Base-by-base conservation (phyloP, 2,329 filamentous ascomycete species). In the Parafenestella ontariensis region DNA sequence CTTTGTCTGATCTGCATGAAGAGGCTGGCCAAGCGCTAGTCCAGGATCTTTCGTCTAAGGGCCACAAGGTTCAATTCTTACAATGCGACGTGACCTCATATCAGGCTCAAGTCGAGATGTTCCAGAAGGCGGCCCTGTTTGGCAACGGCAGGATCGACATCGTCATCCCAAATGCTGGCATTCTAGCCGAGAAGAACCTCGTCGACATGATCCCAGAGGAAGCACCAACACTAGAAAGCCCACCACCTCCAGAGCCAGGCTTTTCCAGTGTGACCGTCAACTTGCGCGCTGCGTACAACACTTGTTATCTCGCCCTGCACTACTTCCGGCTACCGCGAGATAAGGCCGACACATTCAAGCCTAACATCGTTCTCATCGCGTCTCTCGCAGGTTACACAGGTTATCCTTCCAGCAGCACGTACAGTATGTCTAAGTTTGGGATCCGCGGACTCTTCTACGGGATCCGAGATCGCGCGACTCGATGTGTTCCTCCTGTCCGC, bases 41-140 rank as follows among this genome's bases (percentile, higher is more conserved):
- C 7, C 40, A 47, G 15, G 49, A 61, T 1, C 50, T 71, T 5
- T 50, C 41, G 10, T 51, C 49, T 17, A 55, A 56, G 31, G 64
- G 65, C 2, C 45, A 50, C 45, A 60, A 54, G 1, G 69, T 71
- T 4, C 64, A 69, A 18, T 76, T 75, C 40, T 66, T 69, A 8
- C 49, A 57, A 28, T 68, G 66, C 44, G 68, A 77, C 51, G 70
- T 75, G 6, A 65, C 62, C 3, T 64, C 63, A 5, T 74, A 70
- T 48, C 41, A 54, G 6, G 64, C 66, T 7, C 71, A 73, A 46
- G 54, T 65, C 13, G 46, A 46, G 2, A 63, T 73, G 37, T 76
- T 76, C 60, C 67, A 72, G 36, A 60, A 56, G 3, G 70, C 72
- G 1, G 56, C 74, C 13, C 10, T 33, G 1, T 70, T 66, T 20